Evolutionary conservation across 768 basidiomycete species (phyloP).

Genomic region (Leccinum barrowsii): DNA sequence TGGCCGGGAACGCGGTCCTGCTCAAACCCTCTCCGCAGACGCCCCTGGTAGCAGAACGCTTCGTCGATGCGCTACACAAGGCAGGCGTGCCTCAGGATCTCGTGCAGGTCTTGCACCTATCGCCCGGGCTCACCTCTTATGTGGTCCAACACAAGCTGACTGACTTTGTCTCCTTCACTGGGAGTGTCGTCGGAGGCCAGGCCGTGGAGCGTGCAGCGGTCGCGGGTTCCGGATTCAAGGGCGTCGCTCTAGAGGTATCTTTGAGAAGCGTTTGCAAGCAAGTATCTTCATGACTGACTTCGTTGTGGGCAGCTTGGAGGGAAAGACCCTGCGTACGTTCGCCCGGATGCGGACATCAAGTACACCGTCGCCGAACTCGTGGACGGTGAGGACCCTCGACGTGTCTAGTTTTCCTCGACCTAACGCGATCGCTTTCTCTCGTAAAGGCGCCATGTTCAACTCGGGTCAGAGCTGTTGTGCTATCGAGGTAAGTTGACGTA

Average conservation of each 20-base stretch:
- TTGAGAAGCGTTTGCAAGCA: background rate
- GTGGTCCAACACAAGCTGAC: slow-evolving; percentile 64
- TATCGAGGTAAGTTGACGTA: slow-evolving; percentile 59
- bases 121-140: slow-evolving; percentile 54
- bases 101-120: slow-evolving; percentile 74
- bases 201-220: slow-evolving; percentile 71
- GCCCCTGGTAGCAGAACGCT: slow-evolving; percentile 80
- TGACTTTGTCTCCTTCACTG: slow-evolving; percentile 89
- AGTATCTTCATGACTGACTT: slow-evolving; percentile 2
- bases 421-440: background rate
- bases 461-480: slow-evolving; percentile 97
- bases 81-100: slow-evolving; percentile 79
- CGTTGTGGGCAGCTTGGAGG: slow-evolving; percentile 71
- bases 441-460: slow-evolving; percentile 86
- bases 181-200: slow-evolving; percentile 74
- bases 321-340: slow-evolving; percentile 96
- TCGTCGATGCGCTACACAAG: slow-evolving; percentile 60
- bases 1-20: slow-evolving; percentile 87
- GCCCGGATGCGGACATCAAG: slow-evolving; percentile 78
- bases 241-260: slow-evolving; percentile 77
- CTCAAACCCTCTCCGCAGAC: slow-evolving; percentile 98
- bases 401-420: background rate
- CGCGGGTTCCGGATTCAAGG: slow-evolving; percentile 69
- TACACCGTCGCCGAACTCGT: slow-evolving; percentile 85
- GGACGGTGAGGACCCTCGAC: slow-evolving; percentile 57